Conservation (phyloP, 345 rosid genomes). For the Tarenaya hassleriana region DNA sequence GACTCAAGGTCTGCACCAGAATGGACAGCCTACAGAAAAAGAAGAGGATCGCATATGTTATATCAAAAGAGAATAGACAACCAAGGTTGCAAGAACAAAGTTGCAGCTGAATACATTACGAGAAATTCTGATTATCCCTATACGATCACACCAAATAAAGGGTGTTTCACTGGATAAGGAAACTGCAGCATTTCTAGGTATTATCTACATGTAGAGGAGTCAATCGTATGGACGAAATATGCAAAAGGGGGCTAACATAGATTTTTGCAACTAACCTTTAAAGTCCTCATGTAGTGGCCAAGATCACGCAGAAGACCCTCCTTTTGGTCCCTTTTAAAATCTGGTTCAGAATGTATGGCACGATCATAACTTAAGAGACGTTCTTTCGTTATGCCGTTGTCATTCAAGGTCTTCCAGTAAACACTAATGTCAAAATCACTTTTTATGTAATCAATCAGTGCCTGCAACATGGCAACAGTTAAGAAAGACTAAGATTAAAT, state of each 20-base stretch:
- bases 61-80: constrained; percentile 10
- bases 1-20: constrained; percentile 99
- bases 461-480: constrained; percentile 46
- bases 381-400: constrained; percentile 88
- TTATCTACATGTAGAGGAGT: too few relatives aligned
- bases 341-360: constrained; percentile 84
- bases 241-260: constrained; percentile 11
- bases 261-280: constrained; percentile 57
- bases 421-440: constrained; percentile 72
- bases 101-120: too few relatives aligned
- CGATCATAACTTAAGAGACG: constrained; percentile 97
- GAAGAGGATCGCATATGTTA: constrained; percentile 22
- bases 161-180: too few relatives aligned
- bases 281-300: constrained; percentile 89
- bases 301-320: constrained; percentile 87
- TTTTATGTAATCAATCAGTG: constrained; percentile 68
- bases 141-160: too few relatives aligned
- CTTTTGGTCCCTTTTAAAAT: constrained; percentile 68
- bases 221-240: too few relatives aligned
- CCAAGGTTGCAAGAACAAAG: constrained; percentile 14
- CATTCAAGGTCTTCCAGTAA: constrained; percentile 95
- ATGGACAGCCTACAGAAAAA: constrained; percentile 79
- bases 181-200: too few relatives aligned
- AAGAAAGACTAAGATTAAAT: constrained; percentile 10
- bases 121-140: too few relatives aligned